A percentile compares a stretch with the other conserved stretches of the same genome.
Evolutionary conservation across 208 protist species (phyloP).

Genomic region (Angomonas deanei): DNA sequence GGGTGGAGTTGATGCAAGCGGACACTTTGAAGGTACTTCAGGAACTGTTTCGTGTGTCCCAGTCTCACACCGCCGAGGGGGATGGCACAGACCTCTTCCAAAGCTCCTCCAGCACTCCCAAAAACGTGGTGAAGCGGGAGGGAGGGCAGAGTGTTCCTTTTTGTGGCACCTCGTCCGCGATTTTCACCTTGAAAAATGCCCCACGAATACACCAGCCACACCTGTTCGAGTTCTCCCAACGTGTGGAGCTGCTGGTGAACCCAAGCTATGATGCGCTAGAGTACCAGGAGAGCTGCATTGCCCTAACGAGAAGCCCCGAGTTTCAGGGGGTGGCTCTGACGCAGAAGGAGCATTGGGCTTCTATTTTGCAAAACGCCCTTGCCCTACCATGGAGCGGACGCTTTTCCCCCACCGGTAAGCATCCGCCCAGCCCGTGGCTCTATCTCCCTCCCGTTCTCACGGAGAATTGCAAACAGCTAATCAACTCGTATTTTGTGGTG

Average conservation of each 20-base stretch:
- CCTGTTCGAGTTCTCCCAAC: slow-evolving; percentile 63
- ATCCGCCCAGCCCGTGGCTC: background rate
- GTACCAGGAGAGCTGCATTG: slow-evolving; percentile 14
- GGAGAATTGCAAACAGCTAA: slow-evolving; percentile 33
- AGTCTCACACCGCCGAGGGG: background rate
- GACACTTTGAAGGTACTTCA: slow-evolving; percentile 35
- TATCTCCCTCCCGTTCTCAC: slow-evolving; percentile 36
- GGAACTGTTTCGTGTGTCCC: slow-evolving; percentile 14
- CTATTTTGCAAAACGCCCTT: slow-evolving; percentile 15
- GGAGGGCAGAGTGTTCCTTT: slow-evolving; percentile 52
- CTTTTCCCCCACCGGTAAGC: background rate
- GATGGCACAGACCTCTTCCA: slow-evolving; percentile 5
- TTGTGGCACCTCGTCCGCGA: slow-evolving; percentile 20
- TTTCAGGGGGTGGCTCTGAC: slow-evolving; percentile 13
- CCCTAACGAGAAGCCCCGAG: background rate
- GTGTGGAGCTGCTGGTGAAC: slow-evolving; percentile 57
- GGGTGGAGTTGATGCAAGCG: slow-evolving; percentile 21
- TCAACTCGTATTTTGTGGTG: slow-evolving; percentile 67
- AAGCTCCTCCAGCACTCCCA: slow-evolving; percentile 5
- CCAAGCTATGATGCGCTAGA: slow-evolving; percentile 17
- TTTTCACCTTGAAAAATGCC: slow-evolving; percentile 37
- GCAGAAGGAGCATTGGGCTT: slow-evolving; percentile 29
- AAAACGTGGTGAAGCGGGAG: slow-evolving; percentile 49
- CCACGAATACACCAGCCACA: slow-evolving; percentile 16
- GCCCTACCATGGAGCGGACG: slow-evolving; percentile 11